A percentile compares a stretch with the other conserved stretches of the same genome.
Evolutionary conservation across 768 basidiomycete genomes (phyloP).

Genomic region (Cubamyces lactineus): DNA sequence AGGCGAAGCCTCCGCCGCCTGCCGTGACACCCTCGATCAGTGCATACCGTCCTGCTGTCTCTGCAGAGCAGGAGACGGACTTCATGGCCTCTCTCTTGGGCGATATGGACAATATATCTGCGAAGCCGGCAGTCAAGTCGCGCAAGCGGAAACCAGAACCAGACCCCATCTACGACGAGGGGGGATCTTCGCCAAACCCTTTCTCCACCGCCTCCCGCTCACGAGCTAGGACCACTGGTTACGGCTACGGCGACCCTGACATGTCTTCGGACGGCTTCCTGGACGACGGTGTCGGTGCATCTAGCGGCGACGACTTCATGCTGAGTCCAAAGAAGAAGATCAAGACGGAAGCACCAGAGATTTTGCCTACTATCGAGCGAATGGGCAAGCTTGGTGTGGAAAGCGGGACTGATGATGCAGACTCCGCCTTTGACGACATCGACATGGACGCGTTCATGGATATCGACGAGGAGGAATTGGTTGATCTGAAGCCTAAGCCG

Average conservation of each 20-base stretch:
- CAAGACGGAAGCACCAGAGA: conserved; percentile 45
- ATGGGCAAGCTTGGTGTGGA: conserved; percentile 61
- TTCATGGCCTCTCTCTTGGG: conserved; percentile 87
- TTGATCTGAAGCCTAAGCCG: conserved; percentile 35
- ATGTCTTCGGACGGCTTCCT: conserved; percentile 36
- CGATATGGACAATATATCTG: conserved; percentile 58
- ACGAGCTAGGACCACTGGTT: not conserved
- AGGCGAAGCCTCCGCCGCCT: conserved; percentile 54
- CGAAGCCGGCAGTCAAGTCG: conserved; percentile 42
- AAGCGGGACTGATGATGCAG: conserved; percentile 40
- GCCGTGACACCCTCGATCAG: conserved; percentile 62
- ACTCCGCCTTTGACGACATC: conserved; percentile 51
- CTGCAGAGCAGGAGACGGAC: conserved; percentile 81
- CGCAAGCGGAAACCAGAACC: conserved; percentile 75
- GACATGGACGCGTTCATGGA: conserved; percentile 64
- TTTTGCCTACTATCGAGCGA: conserved; percentile 60
- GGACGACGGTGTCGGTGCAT: conserved; percentile 38
- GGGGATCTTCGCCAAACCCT: conserved; percentile 30
- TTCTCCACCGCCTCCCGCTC: conserved; percentile 13
- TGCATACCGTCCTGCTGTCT: conserved; percentile 78
- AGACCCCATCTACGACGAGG: conserved; percentile 26
- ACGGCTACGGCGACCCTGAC: conserved; percentile 29
- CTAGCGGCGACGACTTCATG: conserved; percentile 59
- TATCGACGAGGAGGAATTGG: conserved; percentile 55
- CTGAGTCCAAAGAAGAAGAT: conserved; percentile 75